A percentile compares a stretch with the other conserved stretches of the same genome.
phyloP scores from a whole-genome alignment of 148 eudicot species.

The Diospyros kaki region DNA sequence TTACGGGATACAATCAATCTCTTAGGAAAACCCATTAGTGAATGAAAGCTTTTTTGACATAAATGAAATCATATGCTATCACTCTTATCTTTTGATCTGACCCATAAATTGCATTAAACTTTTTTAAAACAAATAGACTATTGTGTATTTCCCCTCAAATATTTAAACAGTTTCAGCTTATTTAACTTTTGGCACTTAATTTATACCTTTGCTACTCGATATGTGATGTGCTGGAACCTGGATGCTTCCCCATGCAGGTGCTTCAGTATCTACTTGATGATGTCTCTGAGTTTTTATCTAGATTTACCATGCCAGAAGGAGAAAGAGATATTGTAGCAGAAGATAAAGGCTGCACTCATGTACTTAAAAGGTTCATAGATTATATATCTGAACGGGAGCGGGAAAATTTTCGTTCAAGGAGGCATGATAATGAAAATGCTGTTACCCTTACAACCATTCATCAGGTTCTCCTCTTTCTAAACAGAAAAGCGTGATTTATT shows the following conservation, averaged over 20 bases:
- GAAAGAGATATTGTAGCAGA: conserved; percentile 19
- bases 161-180: not conserved
- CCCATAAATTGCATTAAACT: not conserved
- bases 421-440: conserved; percentile 72
- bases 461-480: conserved; percentile 50
- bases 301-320: conserved; percentile 30
- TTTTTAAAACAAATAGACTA: not conserved
- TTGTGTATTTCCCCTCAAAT: not conserved
- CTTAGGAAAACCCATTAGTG: not conserved
- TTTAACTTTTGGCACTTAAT: not conserved
- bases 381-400: conserved; percentile 74
- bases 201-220: not conserved
- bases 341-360: conserved; percentile 51
- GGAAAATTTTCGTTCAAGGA: conserved; percentile 74
- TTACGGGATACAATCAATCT: not conserved
- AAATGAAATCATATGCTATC: not conserved
- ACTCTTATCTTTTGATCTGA: not conserved
- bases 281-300: conserved; percentile 65
- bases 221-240: not conserved
- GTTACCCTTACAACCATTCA: conserved; percentile 90
- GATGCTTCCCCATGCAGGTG: conserved; percentile 46
- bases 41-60: too few relatives aligned
- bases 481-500: not conserved
- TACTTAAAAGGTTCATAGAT: conserved; percentile 69
- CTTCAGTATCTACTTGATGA: conserved; percentile 83